These are phyloP conservation scores for Penicillium sp. DNA, from an alignment of 2,329 filamentous ascomycete genomes.

Conservation along the genomic window DNA sequence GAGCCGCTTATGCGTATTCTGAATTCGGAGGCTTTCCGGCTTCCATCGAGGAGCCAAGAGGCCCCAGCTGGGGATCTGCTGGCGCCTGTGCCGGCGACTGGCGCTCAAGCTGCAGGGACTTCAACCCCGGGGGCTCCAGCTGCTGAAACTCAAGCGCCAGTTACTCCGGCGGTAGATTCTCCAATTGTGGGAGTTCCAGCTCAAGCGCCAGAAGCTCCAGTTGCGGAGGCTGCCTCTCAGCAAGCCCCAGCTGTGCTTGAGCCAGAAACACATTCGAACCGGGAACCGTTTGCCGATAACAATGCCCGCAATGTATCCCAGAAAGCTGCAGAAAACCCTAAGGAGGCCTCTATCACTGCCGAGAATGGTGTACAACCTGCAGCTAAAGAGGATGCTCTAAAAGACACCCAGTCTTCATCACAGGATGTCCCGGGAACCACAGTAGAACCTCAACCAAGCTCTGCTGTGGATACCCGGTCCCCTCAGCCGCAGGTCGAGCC, in stretches of 20 bases:
- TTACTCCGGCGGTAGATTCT: background rate
- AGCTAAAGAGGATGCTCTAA: background rate
- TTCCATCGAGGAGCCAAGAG: background rate
- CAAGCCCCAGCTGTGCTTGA: background rate
- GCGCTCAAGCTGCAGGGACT: background rate
- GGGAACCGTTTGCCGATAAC: background rate
- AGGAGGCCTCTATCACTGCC: background rate
- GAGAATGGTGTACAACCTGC: background rate
- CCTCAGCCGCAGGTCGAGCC: background rate
- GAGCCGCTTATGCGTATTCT: constrained; percentile 80
- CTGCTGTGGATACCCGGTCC: background rate
- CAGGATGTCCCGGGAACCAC: background rate
- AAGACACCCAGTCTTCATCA: background rate
- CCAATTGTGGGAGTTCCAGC: background rate
- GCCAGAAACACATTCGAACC: background rate
- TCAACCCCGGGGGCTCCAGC: background rate
- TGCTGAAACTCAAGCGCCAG: background rate
- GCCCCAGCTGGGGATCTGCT: background rate
- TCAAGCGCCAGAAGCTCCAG: background rate
- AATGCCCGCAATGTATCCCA: background rate
- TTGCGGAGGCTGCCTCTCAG: background rate
- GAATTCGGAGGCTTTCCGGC: constrained; percentile 58
- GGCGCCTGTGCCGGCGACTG: background rate
- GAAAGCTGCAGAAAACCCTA: background rate
- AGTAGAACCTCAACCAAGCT: background rate